phyloP scores from a whole-genome alignment of 805 yeast species.

The Hanseniaspora clermontiae region DNA sequence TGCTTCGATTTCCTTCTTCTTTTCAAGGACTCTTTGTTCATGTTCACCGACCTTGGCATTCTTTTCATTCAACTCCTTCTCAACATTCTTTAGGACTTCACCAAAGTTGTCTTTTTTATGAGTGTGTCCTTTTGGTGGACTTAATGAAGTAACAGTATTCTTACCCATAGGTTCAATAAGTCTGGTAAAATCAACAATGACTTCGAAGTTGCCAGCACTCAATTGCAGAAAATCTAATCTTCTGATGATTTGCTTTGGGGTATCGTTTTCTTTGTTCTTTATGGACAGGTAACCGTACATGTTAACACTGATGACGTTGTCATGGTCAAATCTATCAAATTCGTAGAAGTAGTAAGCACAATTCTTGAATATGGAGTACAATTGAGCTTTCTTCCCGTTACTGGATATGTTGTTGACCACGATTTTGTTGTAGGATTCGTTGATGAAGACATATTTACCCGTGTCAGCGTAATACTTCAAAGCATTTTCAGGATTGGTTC shows the following conservation, averaged over 20 bases:
- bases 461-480: not conserved
- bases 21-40: constrained; percentile 13
- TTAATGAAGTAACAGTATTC: not conserved
- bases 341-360: not conserved
- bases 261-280: not conserved
- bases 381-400: not conserved
- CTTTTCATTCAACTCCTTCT: constrained; percentile 15
- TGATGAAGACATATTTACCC: not conserved
- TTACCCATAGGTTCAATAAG: not conserved
- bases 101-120: constrained; percentile 18
- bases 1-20: constrained; percentile 7
- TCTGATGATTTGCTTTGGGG: constrained; percentile 2
- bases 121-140: constrained; percentile 18
- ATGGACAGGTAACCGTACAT: constrained; percentile 2
- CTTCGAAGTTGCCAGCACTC: constrained; percentile 14
- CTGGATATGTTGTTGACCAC: not conserved
- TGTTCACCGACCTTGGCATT: constrained; percentile 21
- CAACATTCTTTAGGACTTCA: constrained; percentile 14
- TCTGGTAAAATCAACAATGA: constrained; percentile 9
- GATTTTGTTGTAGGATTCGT: not conserved
- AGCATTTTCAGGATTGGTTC: not conserved
- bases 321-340: not conserved
- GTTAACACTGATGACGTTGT: not conserved
- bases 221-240: constrained; percentile 3
- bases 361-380: not conserved